Evolutionary conservation across 768 basidiomycete species (phyloP).

Genomic region (Tricholoma hemisulphureum): DNA sequence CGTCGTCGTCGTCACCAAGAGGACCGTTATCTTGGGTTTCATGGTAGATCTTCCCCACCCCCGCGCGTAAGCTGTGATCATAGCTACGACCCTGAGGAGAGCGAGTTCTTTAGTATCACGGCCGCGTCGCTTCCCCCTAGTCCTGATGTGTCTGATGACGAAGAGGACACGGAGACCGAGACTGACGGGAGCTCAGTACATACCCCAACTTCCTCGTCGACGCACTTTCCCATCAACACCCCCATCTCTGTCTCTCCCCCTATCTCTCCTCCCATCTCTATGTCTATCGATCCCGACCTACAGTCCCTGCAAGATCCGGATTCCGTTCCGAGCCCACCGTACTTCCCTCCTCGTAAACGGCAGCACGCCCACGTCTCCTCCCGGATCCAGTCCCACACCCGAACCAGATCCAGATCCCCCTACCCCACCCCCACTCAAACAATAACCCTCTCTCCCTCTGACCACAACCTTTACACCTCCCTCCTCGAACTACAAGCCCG

Average conservation of each 20-base stretch:
- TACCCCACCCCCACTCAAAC: not conserved
- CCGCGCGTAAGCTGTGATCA: not conserved
- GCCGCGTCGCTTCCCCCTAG: conserved; percentile 32
- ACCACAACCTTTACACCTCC: conserved; percentile 35
- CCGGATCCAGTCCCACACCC: conserved; percentile 1
- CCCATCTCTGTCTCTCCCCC: not conserved
- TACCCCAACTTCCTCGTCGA: conserved; percentile 39
- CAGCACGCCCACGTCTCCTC: conserved; percentile 13
- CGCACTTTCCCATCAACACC: conserved; percentile 18
- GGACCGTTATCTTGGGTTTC: too few species aligned
- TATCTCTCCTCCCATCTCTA: conserved; percentile 7
- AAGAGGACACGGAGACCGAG: conserved; percentile 35
- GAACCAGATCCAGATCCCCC: not conserved
- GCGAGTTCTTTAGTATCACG: conserved; percentile 29
- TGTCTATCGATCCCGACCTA: too few species aligned
- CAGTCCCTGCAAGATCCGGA: not conserved
- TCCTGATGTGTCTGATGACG: conserved; percentile 40
- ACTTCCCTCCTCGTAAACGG: conserved; percentile 23
- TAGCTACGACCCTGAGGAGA: conserved; percentile 16
- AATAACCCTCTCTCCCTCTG: not conserved
- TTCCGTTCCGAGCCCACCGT: not conserved
- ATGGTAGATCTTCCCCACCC: too few species aligned
- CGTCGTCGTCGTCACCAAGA: not conserved
- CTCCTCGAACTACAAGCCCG: conserved; percentile 33
- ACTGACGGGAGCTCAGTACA: conserved; percentile 51